Conservation (phyloP, 495 filamentous ascomycete species). For the Aspergillus cavernicola region DNA sequence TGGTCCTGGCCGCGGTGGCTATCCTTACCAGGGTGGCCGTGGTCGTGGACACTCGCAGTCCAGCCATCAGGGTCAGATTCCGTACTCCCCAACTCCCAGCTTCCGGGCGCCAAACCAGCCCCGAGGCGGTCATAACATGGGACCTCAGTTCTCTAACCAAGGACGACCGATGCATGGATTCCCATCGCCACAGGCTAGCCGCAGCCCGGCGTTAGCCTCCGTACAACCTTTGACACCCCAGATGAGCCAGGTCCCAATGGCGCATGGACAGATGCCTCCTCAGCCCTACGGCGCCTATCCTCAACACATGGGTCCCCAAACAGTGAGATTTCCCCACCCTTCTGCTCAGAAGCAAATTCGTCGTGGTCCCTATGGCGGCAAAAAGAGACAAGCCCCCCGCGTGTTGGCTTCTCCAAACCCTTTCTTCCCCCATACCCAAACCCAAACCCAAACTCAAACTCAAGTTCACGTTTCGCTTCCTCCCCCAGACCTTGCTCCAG, state of each 20-base stretch:
- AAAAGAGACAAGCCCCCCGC: conserved; percentile 18
- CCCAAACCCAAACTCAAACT: no score
- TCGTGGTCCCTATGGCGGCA: conserved; percentile 19
- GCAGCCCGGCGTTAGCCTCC: conserved; percentile 69
- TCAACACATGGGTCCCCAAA: conserved; percentile 56
- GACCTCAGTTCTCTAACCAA: conserved; percentile 56
- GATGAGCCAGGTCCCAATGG: conserved; percentile 58
- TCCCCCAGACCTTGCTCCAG: conserved; percentile 60
- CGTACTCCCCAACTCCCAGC: conserved; percentile 59
- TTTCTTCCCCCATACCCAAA: conserved; percentile 12
- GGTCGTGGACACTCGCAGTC: conserved; percentile 63
- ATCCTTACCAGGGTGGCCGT: conserved; percentile 56
- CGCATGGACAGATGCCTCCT: conserved; percentile 50
- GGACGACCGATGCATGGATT: conserved; percentile 46
- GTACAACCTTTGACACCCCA: conserved; percentile 68
- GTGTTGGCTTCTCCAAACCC: conserved; percentile 17
- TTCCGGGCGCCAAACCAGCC: conserved; percentile 61
- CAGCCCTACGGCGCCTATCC: conserved; percentile 58
- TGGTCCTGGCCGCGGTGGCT: conserved; percentile 53
- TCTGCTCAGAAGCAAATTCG: conserved; percentile 20
- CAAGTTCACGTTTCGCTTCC: conserved; percentile 28
- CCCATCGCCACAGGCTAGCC: conserved; percentile 56
- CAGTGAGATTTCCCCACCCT: conserved; percentile 59
- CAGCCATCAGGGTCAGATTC: conserved; percentile 58
- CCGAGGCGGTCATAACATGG: conserved; percentile 60